Percentiles rank a stretch among this genome's conserved stretches.
Evolutionary conservation across 2,329 filamentous ascomycete genomes (phyloP).

Genomic region (Trichophyton benhamiae): DNA sequence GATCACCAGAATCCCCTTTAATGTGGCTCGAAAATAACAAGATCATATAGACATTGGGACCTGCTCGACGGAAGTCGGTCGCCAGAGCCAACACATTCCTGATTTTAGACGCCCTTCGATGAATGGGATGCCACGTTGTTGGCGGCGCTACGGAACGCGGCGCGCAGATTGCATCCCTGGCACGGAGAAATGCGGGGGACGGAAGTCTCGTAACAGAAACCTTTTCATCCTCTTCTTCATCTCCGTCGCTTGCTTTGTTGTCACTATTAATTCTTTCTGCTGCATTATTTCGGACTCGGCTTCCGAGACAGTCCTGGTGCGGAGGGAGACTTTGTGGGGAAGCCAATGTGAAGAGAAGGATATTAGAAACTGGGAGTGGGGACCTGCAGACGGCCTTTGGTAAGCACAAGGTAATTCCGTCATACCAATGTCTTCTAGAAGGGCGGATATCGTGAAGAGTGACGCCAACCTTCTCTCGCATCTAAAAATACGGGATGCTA

Average conservation of each 20-base stretch:
- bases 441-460: too few species aligned
- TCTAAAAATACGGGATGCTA: too few species aligned
- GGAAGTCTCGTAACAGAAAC: slow-evolving; percentile 3
- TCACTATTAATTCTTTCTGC: background rate
- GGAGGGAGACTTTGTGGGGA: background rate
- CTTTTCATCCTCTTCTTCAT: slow-evolving; percentile 12
- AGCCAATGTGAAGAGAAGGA: slow-evolving; percentile 12
- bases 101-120: too few species aligned
- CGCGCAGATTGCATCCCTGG: too few species aligned
- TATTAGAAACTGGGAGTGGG: background rate
- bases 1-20: slow-evolving; percentile 27
- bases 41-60: slow-evolving; percentile 48
- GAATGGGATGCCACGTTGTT: too few species aligned
- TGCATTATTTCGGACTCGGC: background rate
- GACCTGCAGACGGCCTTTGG: background rate
- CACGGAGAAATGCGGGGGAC: background rate
- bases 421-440: too few species aligned
- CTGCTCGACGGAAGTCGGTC: slow-evolving; percentile 39
- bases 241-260: background rate
- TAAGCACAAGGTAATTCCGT: too few species aligned
- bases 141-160: too few species aligned
- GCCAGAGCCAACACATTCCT: slow-evolving; percentile 48
- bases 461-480: too few species aligned
- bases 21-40: slow-evolving; percentile 44
- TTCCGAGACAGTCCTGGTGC: background rate